Evolutionary conservation across 1,284 basidiomycete species (phyloP), one percentile per base, ranked within the genome.

Genomic region (Cryptococcus sp.): DNA sequence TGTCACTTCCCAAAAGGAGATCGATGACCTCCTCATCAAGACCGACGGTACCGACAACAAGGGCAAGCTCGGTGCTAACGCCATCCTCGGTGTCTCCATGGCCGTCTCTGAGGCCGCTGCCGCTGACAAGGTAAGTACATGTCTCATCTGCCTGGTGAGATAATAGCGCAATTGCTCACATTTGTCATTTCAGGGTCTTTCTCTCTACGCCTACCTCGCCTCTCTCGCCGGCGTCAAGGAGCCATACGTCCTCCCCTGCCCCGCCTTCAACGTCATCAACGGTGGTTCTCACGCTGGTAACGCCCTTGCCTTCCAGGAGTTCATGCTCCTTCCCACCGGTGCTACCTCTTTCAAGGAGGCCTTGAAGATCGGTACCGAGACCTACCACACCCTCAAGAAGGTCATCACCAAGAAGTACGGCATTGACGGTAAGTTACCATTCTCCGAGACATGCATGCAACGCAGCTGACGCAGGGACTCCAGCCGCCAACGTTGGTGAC

Each of bases 341-440:
- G 93, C 93, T 55, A 74, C 83, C 55, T 86, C 85, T 66, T 99
- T 99, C 86, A 88, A 91, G 54, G 94, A 99, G 84, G 91, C 96
- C 62, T 88, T 99, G 88, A 94, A 96, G 84, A 93, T 98, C 71
- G 96, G 96, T 67, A 90, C 94, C 22, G 96, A 99, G 84, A 93
- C 91, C 44, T 99, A 98, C 85, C 95, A 98, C 86, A 90, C 88
- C 70, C 85, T 99, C 78, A 99, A 99, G 86, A 96, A 94, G 85
- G 95, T 99, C 78, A 99, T 99, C 84, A 89, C 88, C 80, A 89
- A 90, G 81, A 97, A 98, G 84, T 99, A 99, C 83, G 96, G 96
- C 68, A 97, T 98, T 75, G 96, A 99, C 80, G 92, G 91, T 92
- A 53, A 67, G 85, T 35, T 8, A 35, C 8, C 31, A 35, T 35